These are phyloP conservation scores for Fragaria vesca DNA, from an alignment of 306 rosid genomes.

Conservation along the genomic window DNA sequence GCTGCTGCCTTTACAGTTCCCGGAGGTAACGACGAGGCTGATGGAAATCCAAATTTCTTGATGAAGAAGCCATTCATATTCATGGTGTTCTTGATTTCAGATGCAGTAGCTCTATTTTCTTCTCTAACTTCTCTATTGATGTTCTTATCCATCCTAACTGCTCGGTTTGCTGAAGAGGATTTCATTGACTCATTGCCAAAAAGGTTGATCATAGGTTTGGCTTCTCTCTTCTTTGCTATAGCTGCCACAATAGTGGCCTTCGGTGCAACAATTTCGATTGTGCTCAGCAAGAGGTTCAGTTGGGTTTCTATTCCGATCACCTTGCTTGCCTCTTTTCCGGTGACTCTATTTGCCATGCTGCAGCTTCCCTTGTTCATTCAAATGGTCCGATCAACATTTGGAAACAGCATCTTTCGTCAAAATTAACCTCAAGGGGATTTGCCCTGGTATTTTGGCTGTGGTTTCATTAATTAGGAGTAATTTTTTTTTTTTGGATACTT, in stretches of 20 bases:
- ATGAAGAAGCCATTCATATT: slow-evolving; percentile 22
- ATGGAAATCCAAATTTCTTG: slow-evolving; percentile 45
- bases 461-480: not conserved
- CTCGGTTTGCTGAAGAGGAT: slow-evolving; percentile 40
- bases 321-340: not conserved
- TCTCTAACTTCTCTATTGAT: slow-evolving; percentile 49
- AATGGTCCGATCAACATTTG: slow-evolving; percentile 18
- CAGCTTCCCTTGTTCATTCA: slow-evolving; percentile 15
- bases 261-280: not conserved
- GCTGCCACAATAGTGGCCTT: slow-evolving; percentile 45
- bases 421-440: not conserved
- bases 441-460: not conserved
- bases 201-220: slow-evolving; percentile 45
- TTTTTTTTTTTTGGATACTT: too few species aligned
- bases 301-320: slow-evolving; percentile 6
- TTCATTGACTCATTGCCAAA: slow-evolving; percentile 40
- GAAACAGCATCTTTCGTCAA: not conserved
- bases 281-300: not conserved
- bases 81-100: slow-evolving; percentile 39
- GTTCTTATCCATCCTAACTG: slow-evolving; percentile 47
- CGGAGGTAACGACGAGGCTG: slow-evolving; percentile 40
- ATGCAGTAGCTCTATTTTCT: slow-evolving; percentile 48
- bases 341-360: not conserved
- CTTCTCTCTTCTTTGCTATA: slow-evolving; percentile 42
- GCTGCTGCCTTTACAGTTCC: slow-evolving; percentile 52